phyloP scores from a whole-genome alignment of 2,329 filamentous ascomycete species.

The Talaromyces sp. region DNA sequence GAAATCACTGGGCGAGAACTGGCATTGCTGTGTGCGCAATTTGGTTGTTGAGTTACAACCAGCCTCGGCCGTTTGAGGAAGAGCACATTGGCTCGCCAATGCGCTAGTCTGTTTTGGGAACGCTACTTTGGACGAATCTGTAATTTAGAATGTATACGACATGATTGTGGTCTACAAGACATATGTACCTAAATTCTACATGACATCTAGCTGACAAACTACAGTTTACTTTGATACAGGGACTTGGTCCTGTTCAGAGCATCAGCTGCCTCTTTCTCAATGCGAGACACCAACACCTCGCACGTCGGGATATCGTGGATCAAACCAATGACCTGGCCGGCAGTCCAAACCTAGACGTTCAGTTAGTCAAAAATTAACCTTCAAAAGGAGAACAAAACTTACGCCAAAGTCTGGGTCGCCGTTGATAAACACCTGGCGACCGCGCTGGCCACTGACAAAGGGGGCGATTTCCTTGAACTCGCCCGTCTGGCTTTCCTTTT shows the following conservation, averaged over 20 bases:
- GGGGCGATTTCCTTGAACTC: slow-evolving; percentile 87
- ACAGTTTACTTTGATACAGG: slow-evolving; percentile 59
- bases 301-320: slow-evolving; percentile 81
- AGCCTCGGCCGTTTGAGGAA: not conserved
- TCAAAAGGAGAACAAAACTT: slow-evolving; percentile 36
- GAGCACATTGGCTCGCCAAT: not conserved
- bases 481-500: slow-evolving; percentile 73
- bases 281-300: slow-evolving; percentile 61
- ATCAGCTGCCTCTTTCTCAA: slow-evolving; percentile 70
- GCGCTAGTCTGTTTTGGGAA: not conserved
- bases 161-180: too few relatives aligned
- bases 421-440: slow-evolving; percentile 84
- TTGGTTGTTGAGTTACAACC: not conserved
- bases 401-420: slow-evolving; percentile 88
- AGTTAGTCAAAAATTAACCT: slow-evolving; percentile 10
- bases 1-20: not conserved
- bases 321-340: slow-evolving; percentile 87
- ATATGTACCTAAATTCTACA: not conserved
- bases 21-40: not conserved
- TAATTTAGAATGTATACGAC: not conserved
- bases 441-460: slow-evolving; percentile 83
- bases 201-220: not conserved
- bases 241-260: slow-evolving; percentile 56
- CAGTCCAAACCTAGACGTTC: slow-evolving; percentile 77
- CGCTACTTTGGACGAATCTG: not conserved